phyloP scores from a whole-genome alignment of 1,284 basidiomycete species.

The Pseudozyma tsukubaensis region DNA sequence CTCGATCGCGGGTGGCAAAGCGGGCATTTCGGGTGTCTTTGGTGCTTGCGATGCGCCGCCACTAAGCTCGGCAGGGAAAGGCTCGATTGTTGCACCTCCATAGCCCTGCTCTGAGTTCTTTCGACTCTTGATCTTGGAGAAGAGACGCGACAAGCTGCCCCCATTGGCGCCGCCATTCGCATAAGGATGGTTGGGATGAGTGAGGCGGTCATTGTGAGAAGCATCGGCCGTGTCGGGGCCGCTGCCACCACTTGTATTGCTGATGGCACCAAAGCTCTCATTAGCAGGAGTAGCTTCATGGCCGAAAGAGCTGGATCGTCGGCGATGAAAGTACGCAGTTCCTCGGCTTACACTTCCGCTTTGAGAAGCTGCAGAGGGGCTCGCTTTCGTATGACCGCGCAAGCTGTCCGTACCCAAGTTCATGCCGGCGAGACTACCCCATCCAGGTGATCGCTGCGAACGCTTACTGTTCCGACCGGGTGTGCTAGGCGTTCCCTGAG shows the following conservation, averaged over 20 bases:
- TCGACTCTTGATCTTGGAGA: constrained; percentile 45
- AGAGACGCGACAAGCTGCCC: constrained; percentile 44
- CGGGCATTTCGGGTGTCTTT: constrained; percentile 16
- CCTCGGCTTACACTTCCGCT: constrained; percentile 26
- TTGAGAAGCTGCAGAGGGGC: constrained; percentile 10
- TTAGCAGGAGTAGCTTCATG: constrained; percentile 32
- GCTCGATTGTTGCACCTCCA: constrained; percentile 45
- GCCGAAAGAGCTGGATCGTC: constrained; percentile 58
- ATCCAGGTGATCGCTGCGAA: constrained; percentile 27
- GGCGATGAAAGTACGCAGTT: constrained; percentile 35
- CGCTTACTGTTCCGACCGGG: constrained; percentile 1
- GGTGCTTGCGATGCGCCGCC: constrained; percentile 14
- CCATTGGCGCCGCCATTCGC: constrained; percentile 34
- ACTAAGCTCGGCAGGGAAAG: constrained; percentile 39
- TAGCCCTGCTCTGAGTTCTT: constrained; percentile 33
- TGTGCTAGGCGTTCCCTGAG: constrained; percentile 18
- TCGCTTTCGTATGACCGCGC: constrained; percentile 23
- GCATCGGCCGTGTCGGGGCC: neutral
- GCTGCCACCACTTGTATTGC: neutral
- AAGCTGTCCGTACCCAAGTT: constrained; percentile 11
- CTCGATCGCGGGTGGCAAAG: constrained; percentile 10
- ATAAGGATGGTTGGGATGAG: constrained; percentile 41
- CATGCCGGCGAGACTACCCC: constrained; percentile 25
- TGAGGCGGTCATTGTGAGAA: too few species aligned
- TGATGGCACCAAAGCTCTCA: constrained; percentile 15